Evolutionary conservation across 2,329 filamentous ascomycete species (phyloP).

Genomic region (Neofusicoccum cordaticola): DNA sequence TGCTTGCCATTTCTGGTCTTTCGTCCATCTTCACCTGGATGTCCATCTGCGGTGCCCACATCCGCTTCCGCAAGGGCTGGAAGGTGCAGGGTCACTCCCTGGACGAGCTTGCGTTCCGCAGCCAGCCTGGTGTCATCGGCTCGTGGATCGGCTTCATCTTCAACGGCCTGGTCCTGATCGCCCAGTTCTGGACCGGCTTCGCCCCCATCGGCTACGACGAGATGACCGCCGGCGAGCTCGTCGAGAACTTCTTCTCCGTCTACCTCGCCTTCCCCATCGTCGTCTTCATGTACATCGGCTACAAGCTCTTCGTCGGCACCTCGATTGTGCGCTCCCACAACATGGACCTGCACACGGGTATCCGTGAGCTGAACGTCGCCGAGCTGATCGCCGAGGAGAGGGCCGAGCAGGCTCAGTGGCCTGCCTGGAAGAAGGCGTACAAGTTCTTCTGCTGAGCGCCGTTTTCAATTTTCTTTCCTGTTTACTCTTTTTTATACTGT

Average conservation of each 20-base stretch:
- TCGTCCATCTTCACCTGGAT: constrained; percentile 77
- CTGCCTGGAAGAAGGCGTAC: constrained; percentile 49
- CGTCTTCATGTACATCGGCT: constrained; percentile 65
- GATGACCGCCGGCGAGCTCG: constrained; percentile 36
- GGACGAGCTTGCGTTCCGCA: constrained; percentile 46
- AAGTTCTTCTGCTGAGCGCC: constrained; percentile 45
- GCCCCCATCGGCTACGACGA: constrained; percentile 30
- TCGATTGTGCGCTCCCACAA: constrained; percentile 64
- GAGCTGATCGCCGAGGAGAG: constrained; percentile 76
- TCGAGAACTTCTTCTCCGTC: constrained; percentile 69
- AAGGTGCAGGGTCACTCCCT: constrained; percentile 37
- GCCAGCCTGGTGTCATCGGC: constrained; percentile 39
- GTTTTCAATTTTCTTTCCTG: neutral
- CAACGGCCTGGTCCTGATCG: constrained; percentile 38
- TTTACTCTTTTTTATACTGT: neutral
- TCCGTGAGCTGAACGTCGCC: constrained; percentile 78
- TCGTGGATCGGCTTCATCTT: constrained; percentile 41
- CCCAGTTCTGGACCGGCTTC: constrained; percentile 30
- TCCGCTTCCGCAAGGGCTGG: constrained; percentile 71
- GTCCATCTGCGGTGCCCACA: constrained; percentile 82
- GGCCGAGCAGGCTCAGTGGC: constrained; percentile 62
- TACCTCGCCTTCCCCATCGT: constrained; percentile 77
- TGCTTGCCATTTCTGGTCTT: constrained; percentile 70
- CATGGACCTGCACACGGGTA: constrained; percentile 85
- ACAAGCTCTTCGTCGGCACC: constrained; percentile 70